A percentile compares a stretch with the other conserved stretches of the same genome.
phyloP scores from a whole-genome alignment of 108 stramenopile species.

The Schizochytrium sp. region DNA sequence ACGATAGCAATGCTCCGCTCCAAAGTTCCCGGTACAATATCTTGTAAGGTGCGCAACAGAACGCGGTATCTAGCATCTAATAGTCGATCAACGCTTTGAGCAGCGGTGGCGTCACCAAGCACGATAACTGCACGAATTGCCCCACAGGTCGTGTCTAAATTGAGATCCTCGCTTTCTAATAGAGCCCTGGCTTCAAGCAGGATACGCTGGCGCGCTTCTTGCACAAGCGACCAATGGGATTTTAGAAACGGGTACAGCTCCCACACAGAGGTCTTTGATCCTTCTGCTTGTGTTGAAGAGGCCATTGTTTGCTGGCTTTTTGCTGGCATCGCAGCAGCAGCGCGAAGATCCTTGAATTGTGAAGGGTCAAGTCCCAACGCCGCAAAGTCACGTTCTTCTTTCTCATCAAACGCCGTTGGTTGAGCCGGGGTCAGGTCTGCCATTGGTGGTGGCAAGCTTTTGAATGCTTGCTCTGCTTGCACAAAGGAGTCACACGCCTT shows the following conservation, averaged over 20 bases:
- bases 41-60: not conserved
- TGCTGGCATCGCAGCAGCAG: not conserved
- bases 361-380: slow-evolving; percentile 14
- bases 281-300: too few relatives aligned
- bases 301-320: not conserved
- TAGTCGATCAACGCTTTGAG: slow-evolving; percentile 18
- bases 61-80: not conserved
- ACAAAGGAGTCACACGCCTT: slow-evolving; percentile 51
- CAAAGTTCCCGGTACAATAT: not conserved
- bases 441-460: not conserved
- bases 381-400: not conserved
- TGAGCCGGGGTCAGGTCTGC: not conserved
- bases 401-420: not conserved
- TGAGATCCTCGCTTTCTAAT: slow-evolving; percentile 38
- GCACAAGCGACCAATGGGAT: slow-evolving; percentile 30
- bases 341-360: not conserved
- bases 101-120: slow-evolving; percentile 10
- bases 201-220: slow-evolving; percentile 20
- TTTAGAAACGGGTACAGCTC: slow-evolving; percentile 14
- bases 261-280: not conserved
- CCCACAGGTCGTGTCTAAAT: slow-evolving; percentile 45
- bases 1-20: slow-evolving; percentile 21
- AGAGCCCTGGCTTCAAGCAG: slow-evolving; percentile 16
- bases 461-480: not conserved
- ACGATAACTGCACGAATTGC: slow-evolving; percentile 32